Evolutionary conservation across 2,329 filamentous ascomycete genomes (phyloP).

Genomic region (Daldinia sp.): DNA sequence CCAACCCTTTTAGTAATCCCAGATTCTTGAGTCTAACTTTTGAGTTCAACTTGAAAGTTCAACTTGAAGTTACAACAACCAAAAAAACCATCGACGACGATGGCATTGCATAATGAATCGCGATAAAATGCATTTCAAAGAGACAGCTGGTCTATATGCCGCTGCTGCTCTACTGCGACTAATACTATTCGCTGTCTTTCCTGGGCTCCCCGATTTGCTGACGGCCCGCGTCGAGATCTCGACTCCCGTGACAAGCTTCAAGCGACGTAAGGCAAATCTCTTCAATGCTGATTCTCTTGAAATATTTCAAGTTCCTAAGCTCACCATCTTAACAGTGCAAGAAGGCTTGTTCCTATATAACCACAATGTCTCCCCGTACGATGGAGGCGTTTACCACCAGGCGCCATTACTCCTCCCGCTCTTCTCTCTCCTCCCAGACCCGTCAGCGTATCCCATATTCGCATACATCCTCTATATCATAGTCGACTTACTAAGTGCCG

Average conservation of each 20-base stretch:
- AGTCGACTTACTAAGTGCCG: slow-evolving; percentile 84
- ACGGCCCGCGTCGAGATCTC: slow-evolving; percentile 95
- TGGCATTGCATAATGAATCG: slow-evolving; percentile 50
- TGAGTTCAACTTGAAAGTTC: not conserved
- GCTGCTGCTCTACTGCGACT: slow-evolving; percentile 83
- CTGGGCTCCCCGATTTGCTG: slow-evolving; percentile 84
- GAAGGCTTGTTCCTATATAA: slow-evolving; percentile 97
- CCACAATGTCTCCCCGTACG: slow-evolving; percentile 95
- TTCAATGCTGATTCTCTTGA: not conserved
- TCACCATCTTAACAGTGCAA: slow-evolving; percentile 72
- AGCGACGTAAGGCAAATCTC: slow-evolving; percentile 75
- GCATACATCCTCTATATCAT: slow-evolving; percentile 84
- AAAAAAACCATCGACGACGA: slow-evolving; percentile 41
- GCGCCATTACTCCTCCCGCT: slow-evolving; percentile 91
- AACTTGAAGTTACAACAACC: not conserved
- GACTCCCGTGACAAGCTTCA: slow-evolving; percentile 97
- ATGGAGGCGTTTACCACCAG: slow-evolving; percentile 86
- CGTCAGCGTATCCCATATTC: slow-evolving; percentile 74
- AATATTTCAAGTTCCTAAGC: not conserved
- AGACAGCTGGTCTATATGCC: slow-evolving; percentile 74
- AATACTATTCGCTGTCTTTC: slow-evolving; percentile 83
- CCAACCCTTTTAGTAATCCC: slow-evolving; percentile 3
- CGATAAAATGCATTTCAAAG: slow-evolving; percentile 55
- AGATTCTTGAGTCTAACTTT: slow-evolving; percentile 7
- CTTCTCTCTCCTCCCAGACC: slow-evolving; percentile 86